Conservation (phyloP, 148 eudicot species). For the Camellia lanceoleosa region DNA sequence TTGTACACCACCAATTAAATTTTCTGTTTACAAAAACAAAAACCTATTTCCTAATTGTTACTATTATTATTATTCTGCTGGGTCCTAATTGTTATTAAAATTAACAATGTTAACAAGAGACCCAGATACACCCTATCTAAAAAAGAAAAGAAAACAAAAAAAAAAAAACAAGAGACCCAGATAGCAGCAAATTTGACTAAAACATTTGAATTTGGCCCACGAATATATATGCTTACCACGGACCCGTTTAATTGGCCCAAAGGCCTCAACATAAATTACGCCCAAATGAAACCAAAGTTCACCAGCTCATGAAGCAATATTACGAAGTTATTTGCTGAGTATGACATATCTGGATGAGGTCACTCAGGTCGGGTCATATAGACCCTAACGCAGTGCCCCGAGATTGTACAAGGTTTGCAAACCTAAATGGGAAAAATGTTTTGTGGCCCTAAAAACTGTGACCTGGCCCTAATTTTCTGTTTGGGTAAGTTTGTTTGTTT, state of each 20-base stretch:
- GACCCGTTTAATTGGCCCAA: not conserved
- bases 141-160: too few species aligned
- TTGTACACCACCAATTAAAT: not conserved
- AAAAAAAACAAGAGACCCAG: too few species aligned
- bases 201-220: not conserved
- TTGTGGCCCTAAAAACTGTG: too few species aligned
- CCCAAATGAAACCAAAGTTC: not conserved
- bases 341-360: not conserved
- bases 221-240: not conserved
- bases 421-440: too few species aligned
- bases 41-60: too few species aligned
- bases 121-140: not conserved
- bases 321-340: not conserved
- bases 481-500: too few species aligned
- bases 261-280: not conserved
- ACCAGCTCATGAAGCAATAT: not conserved
- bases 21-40: too few species aligned
- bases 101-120: not conserved
- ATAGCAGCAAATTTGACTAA: too few species aligned
- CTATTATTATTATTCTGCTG: too few species aligned
- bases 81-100: not conserved
- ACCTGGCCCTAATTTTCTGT: too few species aligned
- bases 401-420: too few species aligned
- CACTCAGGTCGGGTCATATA: not conserved
- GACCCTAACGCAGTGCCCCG: too few species aligned